Evolutionary conservation across 345 rosid species (phyloP).

Genomic region (Populus simonii): DNA sequence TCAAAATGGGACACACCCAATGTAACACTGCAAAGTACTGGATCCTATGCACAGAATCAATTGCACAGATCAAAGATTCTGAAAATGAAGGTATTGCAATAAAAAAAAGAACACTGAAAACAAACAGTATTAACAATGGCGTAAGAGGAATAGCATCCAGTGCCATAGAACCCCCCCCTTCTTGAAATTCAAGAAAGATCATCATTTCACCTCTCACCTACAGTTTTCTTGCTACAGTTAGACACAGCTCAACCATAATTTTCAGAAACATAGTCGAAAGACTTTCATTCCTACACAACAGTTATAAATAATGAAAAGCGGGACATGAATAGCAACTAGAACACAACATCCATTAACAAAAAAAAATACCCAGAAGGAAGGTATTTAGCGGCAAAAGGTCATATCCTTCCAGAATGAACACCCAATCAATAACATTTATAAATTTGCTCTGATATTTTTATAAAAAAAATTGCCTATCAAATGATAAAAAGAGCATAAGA

Average conservation of each 20-base stretch:
- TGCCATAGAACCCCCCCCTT: too few species aligned
- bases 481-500: not conserved
- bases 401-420: not conserved
- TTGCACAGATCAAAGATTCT: constrained; percentile 6
- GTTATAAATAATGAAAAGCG: not conserved
- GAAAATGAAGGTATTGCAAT: not conserved
- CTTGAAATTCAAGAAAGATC: not conserved
- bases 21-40: constrained; percentile 85
- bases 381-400: not conserved
- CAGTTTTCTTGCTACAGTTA: not conserved
- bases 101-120: not conserved
- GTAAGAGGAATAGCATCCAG: not conserved
- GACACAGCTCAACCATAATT: not conserved
- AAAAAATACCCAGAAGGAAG: not conserved
- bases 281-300: not conserved
- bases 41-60: constrained; percentile 56
- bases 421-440: not conserved
- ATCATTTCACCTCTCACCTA: not conserved
- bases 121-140: not conserved
- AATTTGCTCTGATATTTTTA: not conserved
- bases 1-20: constrained; percentile 96
- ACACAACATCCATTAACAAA: not conserved
- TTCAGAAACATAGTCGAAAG: not conserved
- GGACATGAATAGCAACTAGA: not conserved
- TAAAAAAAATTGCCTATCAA: not conserved